Conservation (phyloP, 1,139 yeast genomes). For the Kodamaea plutei region DNA sequence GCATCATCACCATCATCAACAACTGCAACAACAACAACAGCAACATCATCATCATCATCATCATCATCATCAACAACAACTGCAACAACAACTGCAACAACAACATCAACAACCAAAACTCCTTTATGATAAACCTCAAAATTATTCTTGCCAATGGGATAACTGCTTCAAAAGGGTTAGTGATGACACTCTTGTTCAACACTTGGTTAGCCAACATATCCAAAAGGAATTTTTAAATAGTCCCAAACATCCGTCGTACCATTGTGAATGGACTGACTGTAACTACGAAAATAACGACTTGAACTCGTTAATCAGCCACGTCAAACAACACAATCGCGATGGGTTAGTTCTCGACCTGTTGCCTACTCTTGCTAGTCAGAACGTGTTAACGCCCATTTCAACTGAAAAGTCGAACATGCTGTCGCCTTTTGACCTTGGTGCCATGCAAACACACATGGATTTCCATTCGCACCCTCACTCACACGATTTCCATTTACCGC, state of each 20-base stretch:
- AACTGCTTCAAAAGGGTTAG: conserved; percentile 42
- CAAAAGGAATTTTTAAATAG: conserved; percentile 15
- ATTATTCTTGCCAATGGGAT: conserved; percentile 52
- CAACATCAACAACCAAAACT: background rate
- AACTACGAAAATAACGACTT: conserved; percentile 49
- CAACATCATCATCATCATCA: background rate
- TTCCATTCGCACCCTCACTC: conserved; percentile 3
- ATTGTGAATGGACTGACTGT: conserved; percentile 77
- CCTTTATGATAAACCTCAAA: background rate
- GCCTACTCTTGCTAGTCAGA: conserved; percentile 9
- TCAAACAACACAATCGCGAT: conserved; percentile 41
- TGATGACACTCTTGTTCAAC: conserved; percentile 48
- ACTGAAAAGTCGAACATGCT: too few species aligned
- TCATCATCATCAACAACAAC: background rate
- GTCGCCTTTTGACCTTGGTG: conserved; percentile 14
- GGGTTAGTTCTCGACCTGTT: conserved; percentile 1
- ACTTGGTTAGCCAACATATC: conserved; percentile 56
- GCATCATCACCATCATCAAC: background rate
- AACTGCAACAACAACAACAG: background rate
- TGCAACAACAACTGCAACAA: background rate
- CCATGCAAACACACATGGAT: conserved; percentile 3
- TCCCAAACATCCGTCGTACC: conserved; percentile 21
- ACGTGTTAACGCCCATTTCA: conserved; percentile 17
- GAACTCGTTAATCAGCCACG: conserved; percentile 54
- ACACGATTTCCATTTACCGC: too few species aligned